phyloP scores from a whole-genome alignment of 352 stramenopile genomes.

The Pythium oligandrum region DNA sequence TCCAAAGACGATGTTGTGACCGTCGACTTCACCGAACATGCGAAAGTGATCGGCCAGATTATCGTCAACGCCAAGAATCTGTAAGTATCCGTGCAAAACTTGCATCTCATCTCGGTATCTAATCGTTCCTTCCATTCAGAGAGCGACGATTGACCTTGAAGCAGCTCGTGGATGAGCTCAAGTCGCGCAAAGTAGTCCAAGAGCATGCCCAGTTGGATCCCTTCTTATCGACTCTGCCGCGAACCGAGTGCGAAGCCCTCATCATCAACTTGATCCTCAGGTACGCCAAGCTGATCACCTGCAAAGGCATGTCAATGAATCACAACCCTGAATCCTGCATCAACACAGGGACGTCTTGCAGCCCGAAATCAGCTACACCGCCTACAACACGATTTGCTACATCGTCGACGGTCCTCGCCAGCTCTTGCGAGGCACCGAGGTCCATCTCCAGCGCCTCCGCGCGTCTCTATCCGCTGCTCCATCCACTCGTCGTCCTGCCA shows the following conservation, averaged over 20 bases:
- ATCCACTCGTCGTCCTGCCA: neutral
- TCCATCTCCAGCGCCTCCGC: too few relatives aligned
- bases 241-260: conserved; percentile 39
- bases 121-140: conserved; percentile 14
- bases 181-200: conserved; percentile 41
- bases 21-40: conserved; percentile 44
- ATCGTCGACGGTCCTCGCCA: conserved; percentile 30
- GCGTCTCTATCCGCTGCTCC: too few relatives aligned
- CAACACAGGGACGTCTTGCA: conserved; percentile 27
- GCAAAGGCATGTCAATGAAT: too few relatives aligned
- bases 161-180: conserved; percentile 65
- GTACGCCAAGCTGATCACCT: conserved; percentile 6
- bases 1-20: conserved; percentile 1
- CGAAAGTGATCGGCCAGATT: conserved; percentile 42
- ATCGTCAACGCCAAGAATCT: conserved; percentile 40
- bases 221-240: conserved; percentile 28
- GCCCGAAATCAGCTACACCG: conserved; percentile 71
- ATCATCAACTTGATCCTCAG: conserved; percentile 48
- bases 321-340: neutral
- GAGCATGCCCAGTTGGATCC: conserved; percentile 30
- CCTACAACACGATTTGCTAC: conserved; percentile 76
- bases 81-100: conserved; percentile 18
- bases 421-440: too few relatives aligned
- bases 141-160: conserved; percentile 64
- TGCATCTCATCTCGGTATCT: neutral